Percentiles rank a stretch among this genome's conserved stretches.
phyloP scores from a whole-genome alignment of 2,329 filamentous ascomycete species.

The Pseudocercospora eumusae region DNA sequence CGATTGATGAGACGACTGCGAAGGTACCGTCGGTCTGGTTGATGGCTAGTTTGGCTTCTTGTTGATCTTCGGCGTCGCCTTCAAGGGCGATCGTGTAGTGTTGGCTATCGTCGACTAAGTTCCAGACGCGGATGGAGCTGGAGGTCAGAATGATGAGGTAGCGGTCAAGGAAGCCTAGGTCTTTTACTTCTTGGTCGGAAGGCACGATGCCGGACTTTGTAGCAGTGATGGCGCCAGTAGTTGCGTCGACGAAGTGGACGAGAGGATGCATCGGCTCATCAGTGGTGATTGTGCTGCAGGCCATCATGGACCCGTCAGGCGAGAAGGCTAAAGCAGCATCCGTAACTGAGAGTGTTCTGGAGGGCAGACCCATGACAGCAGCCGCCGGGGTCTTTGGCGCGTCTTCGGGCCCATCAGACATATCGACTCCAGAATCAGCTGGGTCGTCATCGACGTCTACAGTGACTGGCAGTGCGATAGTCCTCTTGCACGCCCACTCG shows the following conservation, averaged over 20 bases:
- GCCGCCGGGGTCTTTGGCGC: conserved; percentile 10
- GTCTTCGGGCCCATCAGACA: conserved; percentile 45
- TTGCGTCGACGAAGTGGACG: conserved; percentile 75
- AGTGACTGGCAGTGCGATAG: conserved; percentile 45
- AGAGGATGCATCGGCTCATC: conserved; percentile 55
- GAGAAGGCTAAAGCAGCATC: conserved; percentile 75
- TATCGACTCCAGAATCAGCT: conserved; percentile 34
- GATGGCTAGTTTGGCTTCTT: conserved; percentile 59
- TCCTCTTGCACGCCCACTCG: conserved; percentile 72
- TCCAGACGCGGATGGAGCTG: conserved; percentile 73
- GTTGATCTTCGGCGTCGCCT: conserved; percentile 34
- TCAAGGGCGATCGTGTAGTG: conserved; percentile 64
- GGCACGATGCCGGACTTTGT: conserved; percentile 56
- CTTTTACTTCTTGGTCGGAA: conserved; percentile 57
- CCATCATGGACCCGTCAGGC: conserved; percentile 80
- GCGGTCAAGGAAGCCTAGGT: conserved; percentile 68
- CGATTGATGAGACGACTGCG: conserved; percentile 36
- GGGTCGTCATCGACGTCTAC: conserved; percentile 34
- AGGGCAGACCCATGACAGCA: neutral
- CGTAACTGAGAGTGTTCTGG: conserved; percentile 6
- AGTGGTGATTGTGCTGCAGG: conserved; percentile 52
- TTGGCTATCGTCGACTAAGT: conserved; percentile 77
- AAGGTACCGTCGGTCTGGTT: conserved; percentile 58
- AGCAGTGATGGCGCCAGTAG: conserved; percentile 65
- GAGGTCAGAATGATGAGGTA: conserved; percentile 75